Evolutionary conservation across 2,329 filamentous ascomycete genomes (phyloP), one percentile per base, ranked within the genome.

Genomic region (Calonectria pauciramosa): DNA sequence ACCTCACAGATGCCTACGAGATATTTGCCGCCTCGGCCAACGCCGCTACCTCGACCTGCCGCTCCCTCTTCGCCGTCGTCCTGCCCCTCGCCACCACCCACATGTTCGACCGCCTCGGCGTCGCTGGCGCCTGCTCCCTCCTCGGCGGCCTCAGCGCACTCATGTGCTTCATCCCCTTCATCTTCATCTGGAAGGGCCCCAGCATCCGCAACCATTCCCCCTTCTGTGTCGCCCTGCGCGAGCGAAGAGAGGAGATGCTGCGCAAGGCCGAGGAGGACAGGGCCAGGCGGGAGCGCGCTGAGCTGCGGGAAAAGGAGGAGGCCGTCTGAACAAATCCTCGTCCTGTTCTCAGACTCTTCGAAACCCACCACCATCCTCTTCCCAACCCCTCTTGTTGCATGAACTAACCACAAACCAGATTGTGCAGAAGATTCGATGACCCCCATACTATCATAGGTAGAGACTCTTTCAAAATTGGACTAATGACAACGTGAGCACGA

Each of bases 1-100:
- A 93, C 79, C 86, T 93, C 18, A 91, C 90, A 38, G 92, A 94
- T 78, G 91, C 92, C n/a, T 94, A 94, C 82, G 89, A 91, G 76
- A 88, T 92, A 59, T 94, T 90, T 78, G 91, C 92, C 63, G 92
- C 93, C 81, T 92, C 93, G 28, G 96, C 94, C 81, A 99, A 90
- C 56, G 96, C 97, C 82, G 94, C 88, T 68, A 98, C 86, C 86
- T 99, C 97, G 71, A 98, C 86, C 86, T 98, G 94, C 0, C 96
- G 97, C 70, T 97, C 97, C 94, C 95, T 99, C 84, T 97, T 96
- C 1, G 95, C 96, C 56, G 96, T 98, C 0, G 84, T 92, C 1
- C 85, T 94, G 59, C 92, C 92, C 5, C 85, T 94, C 23, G 89
- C 89, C 14, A 88, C 89, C 4, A 83, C 84, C 2, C 85, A 85